Conservation (phyloP, 2,329 filamentous ascomycete species). For the Fusarium denticulatum region DNA sequence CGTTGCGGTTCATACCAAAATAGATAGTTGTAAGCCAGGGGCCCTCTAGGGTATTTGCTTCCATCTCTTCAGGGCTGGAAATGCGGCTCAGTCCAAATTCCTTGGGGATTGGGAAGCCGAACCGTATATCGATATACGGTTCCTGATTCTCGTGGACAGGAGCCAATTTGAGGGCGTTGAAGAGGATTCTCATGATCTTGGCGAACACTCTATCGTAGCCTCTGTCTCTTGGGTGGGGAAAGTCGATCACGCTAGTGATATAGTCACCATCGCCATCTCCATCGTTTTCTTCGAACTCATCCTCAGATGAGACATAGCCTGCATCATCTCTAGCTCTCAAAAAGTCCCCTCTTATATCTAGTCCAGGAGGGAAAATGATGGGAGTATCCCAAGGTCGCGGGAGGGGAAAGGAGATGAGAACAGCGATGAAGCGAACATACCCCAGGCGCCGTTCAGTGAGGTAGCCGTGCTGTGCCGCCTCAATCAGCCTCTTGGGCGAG, state of each 20-base stretch:
- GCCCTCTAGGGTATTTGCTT: not conserved
- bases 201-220: slow-evolving; percentile 1
- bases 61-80: not conserved
- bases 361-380: not conserved
- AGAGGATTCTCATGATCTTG: not conserved
- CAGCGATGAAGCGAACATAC: not conserved
- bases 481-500: not conserved
- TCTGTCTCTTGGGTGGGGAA: not conserved
- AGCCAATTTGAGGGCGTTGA: not conserved
- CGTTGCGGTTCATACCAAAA: not conserved
- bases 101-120: slow-evolving; percentile 1
- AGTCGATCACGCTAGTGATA: not conserved
- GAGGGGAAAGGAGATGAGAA: slow-evolving; percentile 7
- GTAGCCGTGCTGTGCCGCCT: slow-evolving; percentile 3
- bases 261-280: not conserved
- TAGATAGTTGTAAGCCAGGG: not conserved
- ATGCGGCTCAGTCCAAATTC: not conserved
- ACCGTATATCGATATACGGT: slow-evolving; percentile 2
- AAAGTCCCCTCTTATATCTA: not conserved
- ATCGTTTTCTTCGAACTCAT: not conserved
- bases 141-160: slow-evolving; percentile 1
- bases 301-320: not conserved
- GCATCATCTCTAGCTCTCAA: not conserved
- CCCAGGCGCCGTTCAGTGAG: not conserved
- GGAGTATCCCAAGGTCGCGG: slow-evolving; percentile 10